Base-by-base conservation (phyloP, 208 protist genomes). In the Trypanosoma mega region DNA sequence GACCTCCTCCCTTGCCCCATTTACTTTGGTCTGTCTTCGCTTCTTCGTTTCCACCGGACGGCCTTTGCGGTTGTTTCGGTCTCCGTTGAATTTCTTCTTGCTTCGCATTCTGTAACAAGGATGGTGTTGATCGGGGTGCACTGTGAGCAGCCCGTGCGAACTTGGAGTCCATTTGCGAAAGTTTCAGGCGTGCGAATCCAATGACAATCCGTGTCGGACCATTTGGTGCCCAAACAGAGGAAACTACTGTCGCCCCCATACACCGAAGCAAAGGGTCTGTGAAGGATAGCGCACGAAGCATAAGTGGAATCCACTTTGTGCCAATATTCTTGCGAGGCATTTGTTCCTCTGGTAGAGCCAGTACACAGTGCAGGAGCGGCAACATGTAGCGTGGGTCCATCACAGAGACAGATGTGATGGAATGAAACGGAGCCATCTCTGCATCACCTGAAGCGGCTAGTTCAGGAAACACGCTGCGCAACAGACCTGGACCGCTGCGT, bases 361-460 rank as follows among this genome's bases (percentile, higher is more conserved):
- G 49, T 7, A 90, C 85, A 29, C 73, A 81, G 16, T 96, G 84
- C 18, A 96, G 30, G 26, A 96, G 76, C 20, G 90, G 90, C 21
- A 92, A 58, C 8, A 96, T 29, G 67, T 92, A 96, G 27, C 90
- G 90, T 18, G 78, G 78, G 59, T 96, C 90, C 24, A 87, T 66
- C 12, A 82, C 53, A 31, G 68, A 57, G 27, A 29, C n/a, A 37
- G 63, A 18, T 5, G 70, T 64, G 36, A 70, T 29, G 2, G 18
- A 24, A n/a, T 78, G 70, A 44, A 90, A 76, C 8, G 84, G 54
- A 8, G 63, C 48, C 37, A 94, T 68, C 21, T 30, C 21, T 0
- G 76, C 51, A 45, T 94, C 88, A 16, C 66, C 72, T 37, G 68
- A 52, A 7, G 51, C 46, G 12, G 65, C 45, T 45, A 92, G 62